Conservation (phyloP, 2,329 filamentous ascomycete species). For the Cadophora sp. region DNA sequence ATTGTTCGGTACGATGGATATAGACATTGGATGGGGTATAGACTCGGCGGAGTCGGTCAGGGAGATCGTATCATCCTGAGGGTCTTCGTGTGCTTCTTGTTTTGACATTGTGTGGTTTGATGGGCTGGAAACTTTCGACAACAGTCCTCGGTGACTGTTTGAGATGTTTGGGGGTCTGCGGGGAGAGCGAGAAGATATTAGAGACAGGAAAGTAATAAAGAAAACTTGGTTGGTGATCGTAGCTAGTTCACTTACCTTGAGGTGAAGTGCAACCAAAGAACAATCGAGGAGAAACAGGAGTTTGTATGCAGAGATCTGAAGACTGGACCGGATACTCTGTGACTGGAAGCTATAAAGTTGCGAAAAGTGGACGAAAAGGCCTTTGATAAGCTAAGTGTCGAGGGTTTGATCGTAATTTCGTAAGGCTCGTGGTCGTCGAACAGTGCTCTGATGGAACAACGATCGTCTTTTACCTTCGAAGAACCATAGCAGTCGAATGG, state of each 20-base stretch:
- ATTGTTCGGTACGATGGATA: constrained; percentile 49
- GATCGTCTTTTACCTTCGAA: not conserved
- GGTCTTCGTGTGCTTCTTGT: not conserved
- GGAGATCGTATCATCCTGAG: not conserved
- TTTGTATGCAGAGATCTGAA: not conserved
- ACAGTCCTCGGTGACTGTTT: not conserved
- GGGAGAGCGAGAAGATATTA: not conserved
- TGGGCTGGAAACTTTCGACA: not conserved
- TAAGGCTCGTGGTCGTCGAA: not conserved
- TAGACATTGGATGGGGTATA: constrained; percentile 1
- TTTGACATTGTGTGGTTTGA: not conserved
- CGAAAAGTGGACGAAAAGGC: not conserved
- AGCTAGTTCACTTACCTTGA: not conserved
- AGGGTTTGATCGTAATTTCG: not conserved
- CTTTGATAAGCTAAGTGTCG: not conserved
- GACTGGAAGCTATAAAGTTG: not conserved
- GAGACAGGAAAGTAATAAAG: not conserved
- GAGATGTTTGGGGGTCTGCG: constrained; percentile 1
- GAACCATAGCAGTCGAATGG: not conserved
- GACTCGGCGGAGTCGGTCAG: constrained; percentile 6
- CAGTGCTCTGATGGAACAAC: not conserved
- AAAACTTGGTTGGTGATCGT: not conserved
- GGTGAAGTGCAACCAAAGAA: not conserved
- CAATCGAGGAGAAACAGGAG: not conserved
- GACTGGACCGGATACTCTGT: not conserved